Evolutionary conservation across 495 filamentous ascomycete species (phyloP).

Genomic region (Penicillium riverlandense): DNA sequence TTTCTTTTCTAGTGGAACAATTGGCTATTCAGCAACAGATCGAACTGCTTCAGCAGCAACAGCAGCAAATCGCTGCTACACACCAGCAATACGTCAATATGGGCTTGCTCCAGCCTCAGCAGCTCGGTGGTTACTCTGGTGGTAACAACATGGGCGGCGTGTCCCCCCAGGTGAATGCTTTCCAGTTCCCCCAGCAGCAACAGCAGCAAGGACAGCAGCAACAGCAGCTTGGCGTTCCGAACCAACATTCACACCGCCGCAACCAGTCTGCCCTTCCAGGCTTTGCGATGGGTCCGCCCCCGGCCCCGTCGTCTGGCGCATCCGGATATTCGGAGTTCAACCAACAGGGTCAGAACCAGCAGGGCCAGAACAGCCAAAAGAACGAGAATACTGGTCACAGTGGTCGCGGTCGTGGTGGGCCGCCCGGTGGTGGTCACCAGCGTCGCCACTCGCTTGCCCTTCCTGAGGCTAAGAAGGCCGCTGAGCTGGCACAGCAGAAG

Average conservation of each 20-base stretch:
- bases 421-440: constrained; percentile 73
- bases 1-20: constrained; percentile 72
- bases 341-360: constrained; percentile 50
- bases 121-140: constrained; percentile 68
- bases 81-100: constrained; percentile 97
- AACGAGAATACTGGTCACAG: constrained; percentile 58
- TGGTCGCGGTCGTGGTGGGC: constrained; percentile 72
- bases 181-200: constrained; percentile 83
- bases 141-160: constrained; percentile 60
- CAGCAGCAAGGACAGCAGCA: constrained; percentile 75
- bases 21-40: constrained; percentile 98
- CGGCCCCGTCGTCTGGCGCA: constrained; percentile 91
- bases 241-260: constrained; percentile 80
- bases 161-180: constrained; percentile 71
- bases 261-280: constrained; percentile 96
- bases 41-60: constrained; percentile 93
- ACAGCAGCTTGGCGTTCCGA: constrained; percentile 62
- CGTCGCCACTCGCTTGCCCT: constrained; percentile 91
- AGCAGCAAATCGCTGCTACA: constrained; percentile 93
- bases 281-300: constrained; percentile 82
- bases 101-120: constrained; percentile 81
- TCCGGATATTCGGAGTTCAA: constrained; percentile 84
- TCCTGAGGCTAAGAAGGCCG: constrained; percentile 95
- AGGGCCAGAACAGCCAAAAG: constrained; percentile 49
- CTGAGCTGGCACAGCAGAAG: constrained; percentile 94